Evolutionary conservation across 176 grass and related monocot species (phyloP).

Genomic region (Saccharum spontaneum): DNA sequence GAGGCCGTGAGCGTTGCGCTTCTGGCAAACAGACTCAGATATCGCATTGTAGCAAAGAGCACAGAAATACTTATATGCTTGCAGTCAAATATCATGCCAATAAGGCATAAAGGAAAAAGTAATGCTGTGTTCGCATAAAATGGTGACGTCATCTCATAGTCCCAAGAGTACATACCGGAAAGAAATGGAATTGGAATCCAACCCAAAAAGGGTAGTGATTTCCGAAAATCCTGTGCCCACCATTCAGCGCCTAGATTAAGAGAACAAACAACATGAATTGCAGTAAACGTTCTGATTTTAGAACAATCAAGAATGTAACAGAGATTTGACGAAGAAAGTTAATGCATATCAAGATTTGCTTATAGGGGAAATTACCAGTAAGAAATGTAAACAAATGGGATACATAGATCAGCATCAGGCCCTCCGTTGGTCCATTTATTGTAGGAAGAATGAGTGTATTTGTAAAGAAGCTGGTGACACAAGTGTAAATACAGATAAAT

Average conservation of each 20-base stretch:
- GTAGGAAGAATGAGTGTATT: constrained; percentile 93
- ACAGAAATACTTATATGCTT: neutral
- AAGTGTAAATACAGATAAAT: constrained; percentile 26
- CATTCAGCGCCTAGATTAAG: constrained; percentile 79
- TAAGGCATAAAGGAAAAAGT: neutral
- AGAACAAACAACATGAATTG: constrained; percentile 19
- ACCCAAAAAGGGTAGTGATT: constrained; percentile 76
- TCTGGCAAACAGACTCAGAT: neutral
- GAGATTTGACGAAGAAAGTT: neutral
- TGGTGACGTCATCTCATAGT: neutral
- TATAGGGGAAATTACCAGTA: constrained; percentile 44
- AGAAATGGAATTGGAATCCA: constrained; percentile 85
- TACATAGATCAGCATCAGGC: constrained; percentile 95
- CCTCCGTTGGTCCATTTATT: constrained; percentile 94
- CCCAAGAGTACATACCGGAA: constrained; percentile 57
- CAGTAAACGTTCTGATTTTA: neutral
- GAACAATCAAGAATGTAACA: constrained; percentile 15
- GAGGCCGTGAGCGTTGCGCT: neutral
- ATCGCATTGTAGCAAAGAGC: constrained; percentile 11
- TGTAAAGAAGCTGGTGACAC: constrained; percentile 81
- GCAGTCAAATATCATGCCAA: neutral
- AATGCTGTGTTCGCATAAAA: neutral
- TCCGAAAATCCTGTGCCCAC: constrained; percentile 97
- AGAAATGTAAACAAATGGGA: constrained; percentile 90
- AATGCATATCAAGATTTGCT: constrained; percentile 5